Percentiles rank a stretch among this genome's conserved stretches.
phyloP scores from a whole-genome alignment of 2,329 filamentous ascomycete genomes.

The Ophiostoma tasmaniense region DNA sequence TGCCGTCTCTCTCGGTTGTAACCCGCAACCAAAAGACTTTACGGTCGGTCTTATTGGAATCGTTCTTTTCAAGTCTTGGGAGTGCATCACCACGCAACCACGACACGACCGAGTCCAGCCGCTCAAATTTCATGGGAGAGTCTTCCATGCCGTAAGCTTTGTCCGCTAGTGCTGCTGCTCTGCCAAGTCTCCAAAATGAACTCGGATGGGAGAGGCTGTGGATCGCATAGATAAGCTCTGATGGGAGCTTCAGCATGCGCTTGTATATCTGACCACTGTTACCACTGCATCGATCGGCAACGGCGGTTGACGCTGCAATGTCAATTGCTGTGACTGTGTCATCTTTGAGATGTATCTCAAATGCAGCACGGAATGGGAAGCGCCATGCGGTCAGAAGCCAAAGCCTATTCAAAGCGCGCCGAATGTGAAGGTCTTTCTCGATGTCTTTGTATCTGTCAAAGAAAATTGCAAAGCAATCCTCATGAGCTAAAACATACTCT shows the following conservation, averaged over 20 bases:
- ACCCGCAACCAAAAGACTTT: not conserved
- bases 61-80: not conserved
- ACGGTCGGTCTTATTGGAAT: not conserved
- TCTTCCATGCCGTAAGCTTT: not conserved
- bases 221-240: not conserved
- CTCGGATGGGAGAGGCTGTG: no score
- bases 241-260: not conserved
- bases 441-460: not conserved
- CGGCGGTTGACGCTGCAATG: not conserved
- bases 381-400: not conserved
- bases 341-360: not conserved
- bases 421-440: not conserved
- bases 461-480: not conserved
- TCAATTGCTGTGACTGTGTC: not conserved
- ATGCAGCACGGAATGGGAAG: not conserved
- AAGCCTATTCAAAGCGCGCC: not conserved
- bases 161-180: not conserved
- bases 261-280: not conserved
- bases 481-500: not conserved
- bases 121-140: not conserved
- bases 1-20: not conserved
- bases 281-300: not conserved
- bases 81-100: not conserved
- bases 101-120: not conserved
- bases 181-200: not conserved